phyloP scores from a whole-genome alignment of 2,329 filamentous ascomycete genomes.

The Furcasterigmium furcatum region DNA sequence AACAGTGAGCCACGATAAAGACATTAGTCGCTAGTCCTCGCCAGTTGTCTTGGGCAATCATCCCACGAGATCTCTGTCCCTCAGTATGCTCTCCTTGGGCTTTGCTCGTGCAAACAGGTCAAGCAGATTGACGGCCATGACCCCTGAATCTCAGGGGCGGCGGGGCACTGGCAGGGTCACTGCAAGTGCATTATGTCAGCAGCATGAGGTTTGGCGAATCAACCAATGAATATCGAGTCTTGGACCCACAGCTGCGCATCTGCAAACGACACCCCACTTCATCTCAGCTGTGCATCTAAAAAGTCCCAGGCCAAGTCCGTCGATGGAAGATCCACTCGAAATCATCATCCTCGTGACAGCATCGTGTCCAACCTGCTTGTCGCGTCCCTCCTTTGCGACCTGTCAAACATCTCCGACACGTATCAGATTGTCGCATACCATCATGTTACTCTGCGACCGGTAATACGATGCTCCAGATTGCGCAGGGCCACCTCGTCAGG shows the following conservation, averaged over 20 bases:
- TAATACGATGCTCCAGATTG: slow-evolving; percentile 9
- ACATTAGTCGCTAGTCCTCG: too few relatives aligned
- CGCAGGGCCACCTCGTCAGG: slow-evolving; percentile 31
- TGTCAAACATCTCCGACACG: background rate
- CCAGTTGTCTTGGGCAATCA: too few relatives aligned
- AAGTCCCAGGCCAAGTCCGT: background rate
- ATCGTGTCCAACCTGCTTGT: background rate
- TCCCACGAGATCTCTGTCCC: too few relatives aligned
- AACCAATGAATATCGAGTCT: too few relatives aligned
- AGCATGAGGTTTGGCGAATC: background rate
- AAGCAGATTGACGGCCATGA: background rate
- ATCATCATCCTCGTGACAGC: background rate
- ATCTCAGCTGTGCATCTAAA: background rate
- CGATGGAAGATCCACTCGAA: background rate
- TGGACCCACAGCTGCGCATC: background rate
- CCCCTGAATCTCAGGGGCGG: background rate
- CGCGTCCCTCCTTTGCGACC: slow-evolving; percentile 2
- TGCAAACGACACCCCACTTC: too few relatives aligned
- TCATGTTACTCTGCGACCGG: background rate
- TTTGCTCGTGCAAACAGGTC: too few relatives aligned
- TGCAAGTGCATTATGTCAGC: background rate
- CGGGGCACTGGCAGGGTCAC: background rate
- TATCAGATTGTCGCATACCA: background rate
- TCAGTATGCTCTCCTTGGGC: too few relatives aligned
- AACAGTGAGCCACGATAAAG: too few relatives aligned